Evolutionary conservation across 2,329 filamentous ascomycete genomes (phyloP).

Genomic region (Dactylellina haptotyla): DNA sequence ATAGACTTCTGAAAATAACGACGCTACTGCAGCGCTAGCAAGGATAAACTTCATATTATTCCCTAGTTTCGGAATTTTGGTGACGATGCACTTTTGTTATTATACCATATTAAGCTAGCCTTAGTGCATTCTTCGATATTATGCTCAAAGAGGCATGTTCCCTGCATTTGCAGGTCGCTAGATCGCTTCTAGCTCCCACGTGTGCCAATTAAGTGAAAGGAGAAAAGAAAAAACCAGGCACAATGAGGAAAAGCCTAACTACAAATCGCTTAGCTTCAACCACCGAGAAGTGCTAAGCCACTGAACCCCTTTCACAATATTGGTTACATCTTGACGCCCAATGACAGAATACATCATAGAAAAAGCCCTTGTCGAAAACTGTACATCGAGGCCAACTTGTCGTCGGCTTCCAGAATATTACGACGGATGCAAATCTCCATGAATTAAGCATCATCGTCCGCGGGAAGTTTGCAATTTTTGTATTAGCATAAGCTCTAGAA

Average conservation of each 20-base stretch:
- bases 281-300: slow-evolving; percentile 32
- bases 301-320: slow-evolving; percentile 44
- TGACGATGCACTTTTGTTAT: slow-evolving; percentile 15
- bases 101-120: slow-evolving; percentile 13
- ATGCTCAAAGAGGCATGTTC: slow-evolving; percentile 25
- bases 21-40: slow-evolving; percentile 12
- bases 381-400: neutral
- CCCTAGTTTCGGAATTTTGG: slow-evolving; percentile 47
- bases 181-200: slow-evolving; percentile 50
- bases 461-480: slow-evolving; percentile 23
- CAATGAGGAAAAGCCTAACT: slow-evolving; percentile 13
- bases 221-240: slow-evolving; percentile 37
- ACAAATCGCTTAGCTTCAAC: slow-evolving; percentile 9
- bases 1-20: slow-evolving; percentile 45
- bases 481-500: neutral
- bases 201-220: slow-evolving; percentile 28
- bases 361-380: slow-evolving; percentile 10
- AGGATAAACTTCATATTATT: slow-evolving; percentile 34
- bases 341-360: slow-evolving; percentile 23
- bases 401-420: slow-evolving; percentile 1
- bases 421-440: slow-evolving; percentile 16
- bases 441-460: slow-evolving; percentile 28
- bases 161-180: slow-evolving; percentile 38
- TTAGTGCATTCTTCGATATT: slow-evolving; percentile 11
- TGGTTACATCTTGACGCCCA: slow-evolving; percentile 38